These are phyloP conservation scores for Xylariales sp. DNA, from an alignment of 2,329 filamentous ascomycete genomes.

Conservation along the genomic window DNA sequence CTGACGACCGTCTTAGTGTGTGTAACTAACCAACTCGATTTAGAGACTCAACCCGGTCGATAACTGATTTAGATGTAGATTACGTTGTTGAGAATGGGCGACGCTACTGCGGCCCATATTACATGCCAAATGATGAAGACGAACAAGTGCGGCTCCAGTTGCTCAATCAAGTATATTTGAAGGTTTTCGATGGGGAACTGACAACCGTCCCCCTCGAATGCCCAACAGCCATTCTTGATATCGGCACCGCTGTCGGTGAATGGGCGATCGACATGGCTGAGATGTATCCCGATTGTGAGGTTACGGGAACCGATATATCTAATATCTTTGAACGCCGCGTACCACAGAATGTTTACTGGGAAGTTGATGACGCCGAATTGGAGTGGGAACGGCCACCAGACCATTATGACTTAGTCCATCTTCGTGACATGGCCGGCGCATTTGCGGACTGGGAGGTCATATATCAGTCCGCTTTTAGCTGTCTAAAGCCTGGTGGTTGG, in stretches of 20 bases:
- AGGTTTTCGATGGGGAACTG: constrained; percentile 59
- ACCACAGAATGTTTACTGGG: constrained; percentile 69
- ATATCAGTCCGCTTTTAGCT: constrained; percentile 64
- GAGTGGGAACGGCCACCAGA: constrained; percentile 67
- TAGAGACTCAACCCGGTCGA: constrained; percentile 58
- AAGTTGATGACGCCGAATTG: constrained; percentile 68
- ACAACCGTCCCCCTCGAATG: constrained; percentile 57
- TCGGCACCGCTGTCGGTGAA: constrained; percentile 69
- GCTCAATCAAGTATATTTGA: constrained; percentile 71
- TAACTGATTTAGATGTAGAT: constrained; percentile 64
- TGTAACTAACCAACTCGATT: constrained; percentile 32
- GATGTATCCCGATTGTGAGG: constrained; percentile 63
- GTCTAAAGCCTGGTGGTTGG: constrained; percentile 68
- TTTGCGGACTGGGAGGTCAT: constrained; percentile 67
- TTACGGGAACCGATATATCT: constrained; percentile 69
- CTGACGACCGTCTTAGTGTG: not conserved
- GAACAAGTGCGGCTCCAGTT: constrained; percentile 73
- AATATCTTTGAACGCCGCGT: constrained; percentile 68
- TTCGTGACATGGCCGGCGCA: constrained; percentile 66
- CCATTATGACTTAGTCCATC: constrained; percentile 67
- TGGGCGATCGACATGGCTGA: constrained; percentile 67
- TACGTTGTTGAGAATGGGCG: constrained; percentile 71
- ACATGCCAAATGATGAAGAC: constrained; percentile 73
- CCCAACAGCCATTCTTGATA: constrained; percentile 63
- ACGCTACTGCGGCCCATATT: constrained; percentile 71